Conservation (phyloP, 2,329 filamentous ascomycete genomes). For the Huntiella moniliformis region DNA sequence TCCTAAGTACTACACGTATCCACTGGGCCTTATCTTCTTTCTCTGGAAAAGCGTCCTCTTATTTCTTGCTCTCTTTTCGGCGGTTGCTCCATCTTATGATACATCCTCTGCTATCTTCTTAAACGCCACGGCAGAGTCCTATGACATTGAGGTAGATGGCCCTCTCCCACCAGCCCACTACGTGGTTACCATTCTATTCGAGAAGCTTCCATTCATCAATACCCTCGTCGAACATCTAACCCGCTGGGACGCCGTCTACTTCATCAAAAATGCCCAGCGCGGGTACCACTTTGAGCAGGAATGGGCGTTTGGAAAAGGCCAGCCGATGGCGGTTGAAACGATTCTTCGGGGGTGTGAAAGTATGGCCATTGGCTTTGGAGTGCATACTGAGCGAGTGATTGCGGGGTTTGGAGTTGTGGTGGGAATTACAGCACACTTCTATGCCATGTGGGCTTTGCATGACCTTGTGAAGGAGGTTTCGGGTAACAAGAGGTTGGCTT, state of each 20-base stretch:
- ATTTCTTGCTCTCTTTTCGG: conserved; percentile 34
- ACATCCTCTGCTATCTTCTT: conserved; percentile 43
- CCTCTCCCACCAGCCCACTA: conserved; percentile 4
- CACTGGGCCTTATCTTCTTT: conserved; percentile 27
- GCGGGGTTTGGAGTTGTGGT: conserved; percentile 42
- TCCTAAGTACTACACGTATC: not conserved
- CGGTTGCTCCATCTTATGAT: conserved; percentile 47
- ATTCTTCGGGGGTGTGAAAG: conserved; percentile 6
- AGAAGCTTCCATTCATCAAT: not conserved
- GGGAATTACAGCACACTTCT: conserved; percentile 55
- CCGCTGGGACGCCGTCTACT: conserved; percentile 72
- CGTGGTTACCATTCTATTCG: conserved; percentile 14
- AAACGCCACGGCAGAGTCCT: conserved; percentile 13
- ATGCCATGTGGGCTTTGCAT: conserved; percentile 59
- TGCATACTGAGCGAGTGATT: conserved; percentile 7
- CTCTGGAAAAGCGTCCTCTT: conserved; percentile 51
- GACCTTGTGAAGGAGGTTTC: conserved; percentile 46
- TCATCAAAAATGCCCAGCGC: conserved; percentile 38
- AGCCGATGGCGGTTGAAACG: conserved; percentile 20
- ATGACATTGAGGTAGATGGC: conserved; percentile 21
- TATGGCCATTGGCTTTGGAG: conserved; percentile 8
- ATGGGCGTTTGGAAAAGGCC: conserved; percentile 53
- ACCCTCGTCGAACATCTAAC: conserved; percentile 37
- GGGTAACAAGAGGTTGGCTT: conserved; percentile 32
- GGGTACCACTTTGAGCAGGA: conserved; percentile 64